Percentiles rank a stretch among this genome's conserved stretches.
Conservation (phyloP, 1,284 basidiomycete species). For the Neonothopanus nambi region DNA sequence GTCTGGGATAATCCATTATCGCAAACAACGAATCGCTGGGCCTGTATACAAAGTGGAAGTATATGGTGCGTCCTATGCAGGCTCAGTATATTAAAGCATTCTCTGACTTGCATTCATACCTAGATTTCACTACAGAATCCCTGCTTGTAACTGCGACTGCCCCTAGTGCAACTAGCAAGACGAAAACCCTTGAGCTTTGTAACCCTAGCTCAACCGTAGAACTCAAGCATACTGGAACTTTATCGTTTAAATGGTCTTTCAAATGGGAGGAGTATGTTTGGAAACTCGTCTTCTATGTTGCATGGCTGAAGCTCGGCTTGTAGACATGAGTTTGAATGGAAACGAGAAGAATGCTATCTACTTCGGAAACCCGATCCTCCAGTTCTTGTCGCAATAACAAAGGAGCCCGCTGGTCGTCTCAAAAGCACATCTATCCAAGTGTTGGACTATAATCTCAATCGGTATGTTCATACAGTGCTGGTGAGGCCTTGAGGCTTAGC, state of each 20-base stretch:
- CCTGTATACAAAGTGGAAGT: conserved; percentile 61
- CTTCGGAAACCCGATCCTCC: conserved; percentile 83
- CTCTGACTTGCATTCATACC: background rate
- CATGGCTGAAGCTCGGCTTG: background rate
- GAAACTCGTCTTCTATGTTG: background rate
- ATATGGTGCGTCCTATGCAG: conserved; percentile 48
- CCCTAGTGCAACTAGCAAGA: conserved; percentile 64
- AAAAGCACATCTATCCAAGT: conserved; percentile 74
- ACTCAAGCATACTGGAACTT: conserved; percentile 69
- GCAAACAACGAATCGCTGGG: conserved; percentile 57
- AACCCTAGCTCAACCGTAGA: conserved; percentile 73
- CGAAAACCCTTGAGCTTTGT: conserved; percentile 71
- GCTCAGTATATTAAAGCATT: background rate
- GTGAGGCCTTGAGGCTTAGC: background rate
- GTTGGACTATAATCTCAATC: conserved; percentile 82
- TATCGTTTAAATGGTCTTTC: conserved; percentile 78
- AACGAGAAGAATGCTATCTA: conserved; percentile 77
- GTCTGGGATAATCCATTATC: conserved; percentile 63
- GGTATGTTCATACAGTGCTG: conserved; percentile 38
- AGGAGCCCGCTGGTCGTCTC: conserved; percentile 66
- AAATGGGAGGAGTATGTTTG: conserved; percentile 75
- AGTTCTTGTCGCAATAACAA: conserved; percentile 78
- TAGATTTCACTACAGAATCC: conserved; percentile 69
- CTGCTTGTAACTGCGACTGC: conserved; percentile 65
- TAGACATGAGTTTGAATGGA: conserved; percentile 84